Base-by-base conservation (phyloP, 225 moss, liverwort and hornwort species). In the Takakia lepidozioides region DNA sequence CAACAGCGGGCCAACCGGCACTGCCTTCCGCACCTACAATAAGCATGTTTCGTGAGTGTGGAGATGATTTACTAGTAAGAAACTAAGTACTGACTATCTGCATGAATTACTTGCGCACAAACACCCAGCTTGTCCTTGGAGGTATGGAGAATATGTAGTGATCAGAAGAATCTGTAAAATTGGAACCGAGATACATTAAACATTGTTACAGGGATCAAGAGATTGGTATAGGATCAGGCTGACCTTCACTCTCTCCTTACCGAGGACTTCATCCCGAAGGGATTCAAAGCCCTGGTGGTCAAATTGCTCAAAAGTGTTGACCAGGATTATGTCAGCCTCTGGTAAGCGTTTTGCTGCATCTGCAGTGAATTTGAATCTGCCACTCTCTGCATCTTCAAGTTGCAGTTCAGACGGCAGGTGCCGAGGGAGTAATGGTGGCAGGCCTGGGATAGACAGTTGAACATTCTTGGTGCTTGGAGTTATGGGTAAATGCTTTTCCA, bases 261-360 rank as follows among this genome's bases (percentile, higher is more conserved):
- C 0, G 9, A 24, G 18, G 14, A 14, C 27, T 18, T 48, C 48
- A 46, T 36, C 21, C 2, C 66, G 55, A 24, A 70, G 62, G 10
- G 59, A 29, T 18, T 34, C 51, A 25, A 75, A 56, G 2, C 38
- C 55, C 2, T 66, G 52, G 1, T 30, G 23, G 51, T 75, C 70
- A 9, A 75, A 38, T 44, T 70, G 66, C 0, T 56, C 62, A 27
- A 66, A 75, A 2, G 66, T 70, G 24, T 75, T 75, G 43, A 70
- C 13, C 1, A 75, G 55, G 15, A 75, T 51, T 10, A 70, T 48
- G 29, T 62, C 55, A 11, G 75, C 55, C 26, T 66, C 66, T 15
- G 29, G 47, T 2, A 38, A 29, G 25, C 42, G 8, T 42, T 34
- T 55, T n/a, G 75, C n/a, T n/a, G n/a, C n/a, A n/a, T n/a, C n/a